phyloP scores from a whole-genome alignment of 139 green algal species.

The Chlorella sp. region DNA sequence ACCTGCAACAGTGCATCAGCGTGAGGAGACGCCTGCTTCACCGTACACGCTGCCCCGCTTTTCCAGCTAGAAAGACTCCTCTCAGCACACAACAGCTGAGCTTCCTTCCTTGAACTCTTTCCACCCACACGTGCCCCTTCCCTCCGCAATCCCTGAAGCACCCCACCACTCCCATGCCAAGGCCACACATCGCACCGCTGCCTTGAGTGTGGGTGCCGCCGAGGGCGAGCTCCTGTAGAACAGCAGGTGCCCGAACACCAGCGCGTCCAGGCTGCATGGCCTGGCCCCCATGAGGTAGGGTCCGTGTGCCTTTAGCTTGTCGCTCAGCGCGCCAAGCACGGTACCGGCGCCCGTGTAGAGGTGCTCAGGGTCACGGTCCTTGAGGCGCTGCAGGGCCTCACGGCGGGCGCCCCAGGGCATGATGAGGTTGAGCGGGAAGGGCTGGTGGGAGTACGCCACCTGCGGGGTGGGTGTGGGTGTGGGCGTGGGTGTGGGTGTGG shows the following conservation, averaged over 20 bases:
- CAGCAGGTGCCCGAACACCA: conserved; percentile 53
- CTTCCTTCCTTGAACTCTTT: no score
- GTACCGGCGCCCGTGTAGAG: conserved; percentile 33
- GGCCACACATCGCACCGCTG: conserved; percentile 26
- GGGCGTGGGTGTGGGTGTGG: not conserved
- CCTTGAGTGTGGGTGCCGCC: conserved; percentile 43
- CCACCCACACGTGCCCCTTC: no score
- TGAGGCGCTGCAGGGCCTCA: conserved; percentile 28
- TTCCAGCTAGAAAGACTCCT: no score
- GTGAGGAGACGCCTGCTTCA: no score
- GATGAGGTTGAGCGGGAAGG: conserved; percentile 55
- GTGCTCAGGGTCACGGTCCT: conserved; percentile 20
- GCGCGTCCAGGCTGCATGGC: conserved; percentile 56
- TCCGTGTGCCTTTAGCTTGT: conserved; percentile 31
- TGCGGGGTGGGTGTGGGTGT: not conserved
- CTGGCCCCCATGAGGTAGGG: conserved; percentile 50
- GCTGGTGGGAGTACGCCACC: conserved; percentile 38
- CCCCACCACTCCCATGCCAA: no score
- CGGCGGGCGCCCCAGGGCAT: conserved; percentile 38
- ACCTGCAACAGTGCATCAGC: no score
- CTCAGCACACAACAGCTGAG: no score
- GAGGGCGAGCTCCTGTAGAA: conserved; percentile 45
- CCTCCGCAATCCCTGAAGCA: no score
- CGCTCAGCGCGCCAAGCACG: conserved; percentile 34
- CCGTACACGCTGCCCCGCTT: no score